phyloP scores from a whole-genome alignment of 2,329 filamentous ascomycete genomes.

The Didymella glomerata region DNA sequence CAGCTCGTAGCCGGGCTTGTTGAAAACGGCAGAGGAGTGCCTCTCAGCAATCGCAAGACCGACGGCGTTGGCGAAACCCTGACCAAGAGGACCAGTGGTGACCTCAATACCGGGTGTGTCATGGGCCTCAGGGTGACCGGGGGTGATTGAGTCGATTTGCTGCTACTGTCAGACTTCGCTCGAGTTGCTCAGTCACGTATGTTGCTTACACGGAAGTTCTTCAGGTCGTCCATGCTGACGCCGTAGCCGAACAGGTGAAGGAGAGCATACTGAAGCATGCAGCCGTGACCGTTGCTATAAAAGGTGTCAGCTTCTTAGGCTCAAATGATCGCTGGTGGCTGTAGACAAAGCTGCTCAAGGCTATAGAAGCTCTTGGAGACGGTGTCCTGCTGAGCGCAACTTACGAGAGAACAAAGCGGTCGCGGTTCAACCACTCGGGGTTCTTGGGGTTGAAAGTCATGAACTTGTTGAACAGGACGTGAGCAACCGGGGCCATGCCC shows the following conservation, averaged over 20 bases:
- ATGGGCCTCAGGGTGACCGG: conserved; percentile 94
- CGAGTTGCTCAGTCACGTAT: conserved; percentile 40
- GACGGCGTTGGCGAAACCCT: conserved; percentile 97
- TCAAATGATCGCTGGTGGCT: conserved; percentile 22
- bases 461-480: conserved; percentile 98
- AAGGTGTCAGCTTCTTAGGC: conserved; percentile 28
- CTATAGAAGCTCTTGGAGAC: conserved; percentile 5
- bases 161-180: conserved; percentile 40
- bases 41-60: conserved; percentile 97
- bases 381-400: conserved; percentile 53
- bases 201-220: conserved; percentile 87
- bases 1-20: conserved; percentile 92
- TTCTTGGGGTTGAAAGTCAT: conserved; percentile 99
- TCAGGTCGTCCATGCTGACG: conserved; percentile 87
- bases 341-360: conserved; percentile 23
- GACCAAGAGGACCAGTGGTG: conserved; percentile 95
- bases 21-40: conserved; percentile 89
- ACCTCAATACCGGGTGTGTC: conserved; percentile 98
- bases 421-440: conserved; percentile 94
- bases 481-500: conserved; percentile 92
- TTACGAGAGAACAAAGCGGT: conserved; percentile 99
- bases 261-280: conserved; percentile 99
- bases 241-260: conserved; percentile 96
- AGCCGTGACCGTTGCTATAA: conserved; percentile 94
- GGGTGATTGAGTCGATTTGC: conserved; percentile 82